phyloP scores from a whole-genome alignment of 1,139 yeast genomes.

The Zygosaccharomyces pseudobailii region DNA sequence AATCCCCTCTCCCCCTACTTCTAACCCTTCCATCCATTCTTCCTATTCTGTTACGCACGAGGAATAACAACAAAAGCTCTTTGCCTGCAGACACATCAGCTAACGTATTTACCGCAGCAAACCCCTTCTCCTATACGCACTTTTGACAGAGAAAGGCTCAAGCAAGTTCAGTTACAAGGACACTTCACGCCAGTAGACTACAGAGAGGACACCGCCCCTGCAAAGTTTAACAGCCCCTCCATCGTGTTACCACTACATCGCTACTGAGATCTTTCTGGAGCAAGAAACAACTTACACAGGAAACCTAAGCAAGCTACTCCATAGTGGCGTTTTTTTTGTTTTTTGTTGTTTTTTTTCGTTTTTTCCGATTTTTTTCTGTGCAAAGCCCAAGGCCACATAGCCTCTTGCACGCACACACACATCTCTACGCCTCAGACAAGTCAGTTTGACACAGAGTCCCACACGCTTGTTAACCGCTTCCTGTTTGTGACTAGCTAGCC shows the following conservation, averaged over 20 bases:
- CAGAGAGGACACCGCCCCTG: not conserved
- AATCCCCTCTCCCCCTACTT: not conserved
- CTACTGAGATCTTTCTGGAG: not conserved
- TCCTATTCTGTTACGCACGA: slow-evolving; percentile 4
- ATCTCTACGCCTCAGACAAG: slow-evolving; percentile 4
- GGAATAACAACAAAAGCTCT: not conserved
- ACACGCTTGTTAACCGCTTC: slow-evolving; percentile 2
- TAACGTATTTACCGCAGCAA: slow-evolving; percentile 4
- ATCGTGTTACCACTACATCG: not conserved
- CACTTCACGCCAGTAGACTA: not conserved
- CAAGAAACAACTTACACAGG: not conserved
- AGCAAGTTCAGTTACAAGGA: slow-evolving; percentile 1
- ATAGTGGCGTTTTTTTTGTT: not conserved
- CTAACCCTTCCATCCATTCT: slow-evolving; percentile 1
- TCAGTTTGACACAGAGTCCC: slow-evolving; percentile 3
- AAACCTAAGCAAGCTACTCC: not conserved
- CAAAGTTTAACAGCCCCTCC: not conserved
- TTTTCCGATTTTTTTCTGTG: not conserved
- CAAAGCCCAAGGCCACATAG: slow-evolving; percentile 1
- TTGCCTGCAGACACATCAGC: not conserved
- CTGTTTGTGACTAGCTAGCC: slow-evolving; percentile 3
- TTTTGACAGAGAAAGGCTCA: not conserved
- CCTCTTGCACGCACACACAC: slow-evolving; percentile 2
- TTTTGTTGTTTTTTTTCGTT: not conserved
- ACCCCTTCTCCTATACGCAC: slow-evolving; percentile 1